These are phyloP conservation scores for Gloeopeniophorella convolvens DNA, from an alignment of 768 basidiomycete genomes.

Conservation along the genomic window DNA sequence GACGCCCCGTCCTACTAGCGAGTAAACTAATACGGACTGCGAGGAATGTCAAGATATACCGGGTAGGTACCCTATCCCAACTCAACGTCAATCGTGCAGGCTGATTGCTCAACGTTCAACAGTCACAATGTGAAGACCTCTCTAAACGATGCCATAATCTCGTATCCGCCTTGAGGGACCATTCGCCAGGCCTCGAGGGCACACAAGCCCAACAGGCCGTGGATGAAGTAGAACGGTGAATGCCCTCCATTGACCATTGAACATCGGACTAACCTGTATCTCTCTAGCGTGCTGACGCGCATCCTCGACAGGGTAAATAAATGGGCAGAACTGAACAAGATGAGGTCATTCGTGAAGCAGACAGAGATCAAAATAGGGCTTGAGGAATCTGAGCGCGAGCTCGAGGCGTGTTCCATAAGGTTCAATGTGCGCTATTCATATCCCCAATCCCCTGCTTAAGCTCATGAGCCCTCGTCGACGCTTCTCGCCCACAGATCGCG, in stretches of 20 bases:
- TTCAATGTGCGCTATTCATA: slow-evolving; percentile 12
- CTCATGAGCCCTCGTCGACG: background rate
- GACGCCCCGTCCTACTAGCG: background rate
- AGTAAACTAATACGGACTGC: slow-evolving; percentile 2
- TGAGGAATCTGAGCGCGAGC: slow-evolving; percentile 18
- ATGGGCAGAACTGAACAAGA: slow-evolving; percentile 14
- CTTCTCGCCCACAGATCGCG: background rate
- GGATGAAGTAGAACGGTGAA: slow-evolving; percentile 19
- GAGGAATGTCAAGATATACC: slow-evolving; percentile 16
- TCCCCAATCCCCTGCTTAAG: background rate
- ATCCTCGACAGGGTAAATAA: slow-evolving; percentile 11
- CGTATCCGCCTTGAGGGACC: slow-evolving; percentile 8
- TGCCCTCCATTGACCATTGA: background rate
- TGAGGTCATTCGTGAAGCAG: slow-evolving; percentile 17
- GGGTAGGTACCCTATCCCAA: background rate
- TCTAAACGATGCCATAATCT: slow-evolving; percentile 9
- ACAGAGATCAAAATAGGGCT: slow-evolving; percentile 15
- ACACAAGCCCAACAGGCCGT: slow-evolving; percentile 14
- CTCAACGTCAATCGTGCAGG: background rate
- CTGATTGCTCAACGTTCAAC: background rate
- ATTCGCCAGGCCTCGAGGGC: slow-evolving; percentile 14
- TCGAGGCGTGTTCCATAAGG: slow-evolving; percentile 2
- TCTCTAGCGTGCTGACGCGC: slow-evolving; percentile 8
- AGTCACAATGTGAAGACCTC: slow-evolving; percentile 18
- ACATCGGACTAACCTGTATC: background rate